A percentile compares a stretch with the other conserved stretches of the same genome.
Evolutionary conservation across 1,284 basidiomycete species (phyloP).

Genomic region (Ceraceosorus bombacis): DNA sequence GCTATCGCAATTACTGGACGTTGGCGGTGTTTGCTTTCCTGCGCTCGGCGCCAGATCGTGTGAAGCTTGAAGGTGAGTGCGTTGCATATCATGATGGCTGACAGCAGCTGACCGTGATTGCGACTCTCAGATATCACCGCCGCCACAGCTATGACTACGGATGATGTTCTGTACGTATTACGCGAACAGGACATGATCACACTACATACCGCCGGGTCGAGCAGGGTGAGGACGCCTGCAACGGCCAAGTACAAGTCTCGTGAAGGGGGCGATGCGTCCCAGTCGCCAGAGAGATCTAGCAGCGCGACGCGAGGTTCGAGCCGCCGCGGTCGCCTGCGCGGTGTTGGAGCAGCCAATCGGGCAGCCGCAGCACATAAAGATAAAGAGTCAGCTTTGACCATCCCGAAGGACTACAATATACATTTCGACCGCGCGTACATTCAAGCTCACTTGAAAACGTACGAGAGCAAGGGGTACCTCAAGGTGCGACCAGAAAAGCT

Average conservation of each 20-base stretch:
- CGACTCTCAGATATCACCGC: slow-evolving; percentile 64
- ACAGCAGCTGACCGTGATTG: slow-evolving; percentile 11
- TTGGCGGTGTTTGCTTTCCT: slow-evolving; percentile 79
- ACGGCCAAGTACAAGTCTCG: slow-evolving; percentile 16
- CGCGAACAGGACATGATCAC: slow-evolving; percentile 69
- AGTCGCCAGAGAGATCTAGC: not conserved
- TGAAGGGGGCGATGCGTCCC: slow-evolving; percentile 6
- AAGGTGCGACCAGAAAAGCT: slow-evolving; percentile 74
- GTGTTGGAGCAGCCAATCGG: slow-evolving; percentile 55
- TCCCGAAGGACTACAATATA: slow-evolving; percentile 70
- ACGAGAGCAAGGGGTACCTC: slow-evolving; percentile 74
- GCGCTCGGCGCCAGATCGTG: slow-evolving; percentile 56
- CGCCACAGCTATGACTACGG: slow-evolving; percentile 81
- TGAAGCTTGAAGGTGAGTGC: slow-evolving; percentile 65
- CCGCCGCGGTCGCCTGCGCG: slow-evolving; percentile 1
- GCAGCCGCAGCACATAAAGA: slow-evolving; percentile 47
- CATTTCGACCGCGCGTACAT: slow-evolving; percentile 67
- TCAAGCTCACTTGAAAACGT: slow-evolving; percentile 60
- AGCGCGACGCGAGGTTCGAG: not conserved
- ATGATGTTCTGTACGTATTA: slow-evolving; percentile 78
- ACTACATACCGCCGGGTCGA: slow-evolving; percentile 39
- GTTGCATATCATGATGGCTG: slow-evolving; percentile 20
- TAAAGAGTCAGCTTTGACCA: slow-evolving; percentile 51
- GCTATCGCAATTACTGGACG: slow-evolving; percentile 94
- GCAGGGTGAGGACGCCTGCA: slow-evolving; percentile 12